A percentile compares a stretch with the other conserved stretches of the same genome.
These are phyloP conservation scores for Picochlorum sp. DNA, from an alignment of 139 green algal genomes.

Conservation along the genomic window DNA sequence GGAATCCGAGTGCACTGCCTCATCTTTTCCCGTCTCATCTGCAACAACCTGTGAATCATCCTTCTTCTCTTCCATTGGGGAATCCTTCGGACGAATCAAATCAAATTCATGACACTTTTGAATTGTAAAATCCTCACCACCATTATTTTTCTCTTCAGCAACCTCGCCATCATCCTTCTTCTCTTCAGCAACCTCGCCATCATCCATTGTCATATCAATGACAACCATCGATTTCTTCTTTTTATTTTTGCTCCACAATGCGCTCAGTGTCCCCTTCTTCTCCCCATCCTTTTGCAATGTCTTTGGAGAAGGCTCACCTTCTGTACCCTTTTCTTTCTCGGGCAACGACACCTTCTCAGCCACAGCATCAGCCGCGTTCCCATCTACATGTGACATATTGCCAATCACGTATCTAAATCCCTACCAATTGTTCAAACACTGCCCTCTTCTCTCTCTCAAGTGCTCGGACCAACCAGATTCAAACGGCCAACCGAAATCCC, in stretches of 20 bases:
- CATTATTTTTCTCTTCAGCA: neutral
- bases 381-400: too few species aligned
- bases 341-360: neutral
- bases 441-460: too few species aligned
- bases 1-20: neutral
- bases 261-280: constrained; percentile 20
- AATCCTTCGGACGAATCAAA: too few species aligned
- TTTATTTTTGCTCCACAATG: constrained; percentile 15
- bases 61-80: too few species aligned
- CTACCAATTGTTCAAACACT: too few species aligned
- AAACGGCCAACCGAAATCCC: too few species aligned
- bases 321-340: neutral
- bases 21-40: neutral
- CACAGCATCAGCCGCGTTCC: too few species aligned
- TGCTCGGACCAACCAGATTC: too few species aligned
- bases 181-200: neutral
- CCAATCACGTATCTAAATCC: too few species aligned
- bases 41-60: too few species aligned
- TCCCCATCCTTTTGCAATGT: neutral
- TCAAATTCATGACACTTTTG: too few species aligned
- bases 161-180: neutral
- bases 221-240: neutral
- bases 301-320: neutral
- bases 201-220: neutral
- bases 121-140: neutral